Conservation (phyloP, 2,329 filamentous ascomycete species). For the Calonectria naviculata region DNA sequence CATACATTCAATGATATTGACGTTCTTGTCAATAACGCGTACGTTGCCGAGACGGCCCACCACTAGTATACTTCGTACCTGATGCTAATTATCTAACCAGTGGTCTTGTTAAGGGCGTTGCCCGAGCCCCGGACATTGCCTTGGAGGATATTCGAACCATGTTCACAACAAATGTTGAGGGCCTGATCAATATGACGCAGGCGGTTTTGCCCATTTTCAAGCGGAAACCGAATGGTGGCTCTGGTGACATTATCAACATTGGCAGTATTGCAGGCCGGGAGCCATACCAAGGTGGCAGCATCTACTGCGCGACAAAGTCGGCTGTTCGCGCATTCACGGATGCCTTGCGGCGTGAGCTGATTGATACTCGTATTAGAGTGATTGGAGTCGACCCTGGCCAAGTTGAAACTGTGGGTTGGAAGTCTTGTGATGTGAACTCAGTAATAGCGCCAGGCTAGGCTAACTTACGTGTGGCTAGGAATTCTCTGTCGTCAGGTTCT, state of each 20-base stretch:
- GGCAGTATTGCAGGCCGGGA: not conserved
- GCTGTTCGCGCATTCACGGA: conserved; percentile 89
- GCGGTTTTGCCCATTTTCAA: not conserved
- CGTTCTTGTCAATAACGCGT: not conserved
- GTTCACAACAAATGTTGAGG: not conserved
- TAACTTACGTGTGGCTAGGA: conserved; percentile 55
- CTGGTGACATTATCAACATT: not conserved
- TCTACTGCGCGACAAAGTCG: conserved; percentile 93
- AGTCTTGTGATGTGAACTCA: too few species aligned
- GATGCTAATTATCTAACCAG: too few species aligned
- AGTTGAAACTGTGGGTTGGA: conserved; percentile 78
- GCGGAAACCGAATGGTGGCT: not conserved
- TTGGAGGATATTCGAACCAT: not conserved
- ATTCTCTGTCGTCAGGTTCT: conserved; percentile 88
- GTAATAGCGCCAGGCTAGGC: not conserved
- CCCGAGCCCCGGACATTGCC: not conserved
- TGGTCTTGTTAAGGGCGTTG: not conserved
- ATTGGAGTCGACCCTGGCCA: conserved; percentile 92
- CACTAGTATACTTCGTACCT: too few species aligned
- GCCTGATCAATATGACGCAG: not conserved
- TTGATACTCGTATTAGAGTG: conserved; percentile 81
- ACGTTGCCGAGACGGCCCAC: too few species aligned
- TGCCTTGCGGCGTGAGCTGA: conserved; percentile 81
- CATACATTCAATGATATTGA: not conserved
- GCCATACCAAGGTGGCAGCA: conserved; percentile 74